Percentiles rank a stretch among this genome's conserved stretches.
Conservation (phyloP, 305 asterid genomes). For the Fraxinus latifolia region DNA sequence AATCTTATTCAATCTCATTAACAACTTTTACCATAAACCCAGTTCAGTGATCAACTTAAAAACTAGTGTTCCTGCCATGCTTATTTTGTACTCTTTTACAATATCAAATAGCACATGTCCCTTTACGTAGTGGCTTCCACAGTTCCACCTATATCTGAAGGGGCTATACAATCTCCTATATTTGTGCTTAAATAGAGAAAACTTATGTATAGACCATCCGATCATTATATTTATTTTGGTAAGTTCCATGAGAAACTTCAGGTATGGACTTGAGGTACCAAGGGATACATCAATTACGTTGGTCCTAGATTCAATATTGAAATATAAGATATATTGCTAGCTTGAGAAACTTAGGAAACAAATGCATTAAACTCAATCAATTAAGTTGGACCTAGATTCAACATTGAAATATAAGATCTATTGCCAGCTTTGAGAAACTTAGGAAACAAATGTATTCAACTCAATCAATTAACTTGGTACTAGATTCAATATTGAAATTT, state of each 20-base stretch:
- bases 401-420: not conserved
- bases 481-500: not conserved
- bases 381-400: not conserved
- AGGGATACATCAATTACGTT: not conserved
- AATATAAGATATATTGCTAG: not conserved
- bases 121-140: not conserved
- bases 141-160: not conserved
- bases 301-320: not conserved
- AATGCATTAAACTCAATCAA: not conserved
- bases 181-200: not conserved
- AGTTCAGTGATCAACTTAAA: not conserved
- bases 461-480: not conserved
- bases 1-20: too few species aligned
- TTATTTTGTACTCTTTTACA: not conserved
- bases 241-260: not conserved
- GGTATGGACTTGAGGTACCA: not conserved
- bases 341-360: not conserved
- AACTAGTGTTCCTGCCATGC: not conserved
- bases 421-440: not conserved
- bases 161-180: not conserved
- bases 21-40: not conserved
- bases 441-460: not conserved
- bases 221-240: not conserved
- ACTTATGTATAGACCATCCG: not conserved
- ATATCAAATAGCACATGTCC: not conserved